These are phyloP conservation scores for Xanthoconium stramineum DNA, from an alignment of 768 basidiomycete genomes.

Conservation along the genomic window DNA sequence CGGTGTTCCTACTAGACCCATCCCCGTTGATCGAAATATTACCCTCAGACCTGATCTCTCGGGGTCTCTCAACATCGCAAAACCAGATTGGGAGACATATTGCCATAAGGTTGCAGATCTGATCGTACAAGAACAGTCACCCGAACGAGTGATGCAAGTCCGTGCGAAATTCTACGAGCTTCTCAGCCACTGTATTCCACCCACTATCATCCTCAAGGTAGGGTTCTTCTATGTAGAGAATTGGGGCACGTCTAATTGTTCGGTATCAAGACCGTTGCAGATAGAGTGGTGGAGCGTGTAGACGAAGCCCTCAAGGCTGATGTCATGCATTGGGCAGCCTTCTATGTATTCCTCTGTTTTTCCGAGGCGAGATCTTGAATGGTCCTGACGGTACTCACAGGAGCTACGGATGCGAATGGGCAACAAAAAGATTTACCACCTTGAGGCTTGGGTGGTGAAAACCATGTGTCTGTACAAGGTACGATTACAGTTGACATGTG, in stretches of 20 bases:
- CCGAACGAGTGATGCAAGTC: constrained; percentile 87
- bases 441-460: constrained; percentile 97
- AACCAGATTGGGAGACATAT: constrained; percentile 99
- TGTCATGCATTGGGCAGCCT: constrained; percentile 97
- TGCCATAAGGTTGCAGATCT: constrained; percentile 89
- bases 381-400: constrained; percentile 37
- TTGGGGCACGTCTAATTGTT: constrained; percentile 2
- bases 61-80: constrained; percentile 77
- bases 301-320: constrained; percentile 90
- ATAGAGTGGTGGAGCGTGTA: constrained; percentile 79
- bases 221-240: background rate
- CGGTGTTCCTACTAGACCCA: constrained; percentile 4
- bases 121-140: constrained; percentile 86
- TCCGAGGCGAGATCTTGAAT: background rate
- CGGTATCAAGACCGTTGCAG: constrained; percentile 77
- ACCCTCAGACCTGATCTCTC: constrained; percentile 71
- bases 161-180: constrained; percentile 93
- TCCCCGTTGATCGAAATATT: background rate
- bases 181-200: constrained; percentile 94
- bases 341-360: constrained; percentile 59
- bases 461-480: constrained; percentile 92
- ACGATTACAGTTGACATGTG: background rate
- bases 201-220: constrained; percentile 88
- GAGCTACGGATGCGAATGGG: constrained; percentile 96
- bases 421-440: constrained; percentile 90